Conservation (phyloP, 1,139 yeast genomes). For the Neolecta irregularis region DNA sequence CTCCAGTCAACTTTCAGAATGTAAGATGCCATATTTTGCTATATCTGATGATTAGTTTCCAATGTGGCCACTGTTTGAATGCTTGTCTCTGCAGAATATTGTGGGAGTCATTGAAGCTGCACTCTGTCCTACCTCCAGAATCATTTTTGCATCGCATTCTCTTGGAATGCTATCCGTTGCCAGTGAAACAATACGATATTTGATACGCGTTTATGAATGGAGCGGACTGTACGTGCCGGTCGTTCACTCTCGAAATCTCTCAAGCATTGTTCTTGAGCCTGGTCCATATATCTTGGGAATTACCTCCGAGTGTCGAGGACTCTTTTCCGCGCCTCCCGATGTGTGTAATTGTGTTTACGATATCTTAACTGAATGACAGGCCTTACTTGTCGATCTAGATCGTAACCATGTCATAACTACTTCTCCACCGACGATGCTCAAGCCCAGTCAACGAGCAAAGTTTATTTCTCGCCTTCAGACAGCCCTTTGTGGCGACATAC, state of each 20-base stretch:
- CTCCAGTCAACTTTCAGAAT: slow-evolving; percentile 7
- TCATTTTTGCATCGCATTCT: slow-evolving; percentile 6
- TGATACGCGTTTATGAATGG: slow-evolving; percentile 7
- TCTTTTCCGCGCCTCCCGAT: slow-evolving; percentile 7
- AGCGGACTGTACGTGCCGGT: slow-evolving; percentile 10
- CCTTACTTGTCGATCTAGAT: slow-evolving; percentile 9
- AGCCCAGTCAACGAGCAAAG: slow-evolving; percentile 7
- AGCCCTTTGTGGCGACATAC: slow-evolving; percentile 2
- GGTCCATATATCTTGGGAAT: slow-evolving; percentile 10
- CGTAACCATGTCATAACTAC: slow-evolving; percentile 5
- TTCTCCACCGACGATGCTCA: slow-evolving; percentile 7
- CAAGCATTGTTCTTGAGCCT: slow-evolving; percentile 5
- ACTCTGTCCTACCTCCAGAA: slow-evolving; percentile 7
- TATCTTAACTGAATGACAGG: too few species aligned
- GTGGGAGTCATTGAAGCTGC: slow-evolving; percentile 9
- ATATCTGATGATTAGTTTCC: too few species aligned
- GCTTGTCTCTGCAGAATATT: slow-evolving; percentile 8
- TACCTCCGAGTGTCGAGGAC: slow-evolving; percentile 7
- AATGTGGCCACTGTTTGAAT: slow-evolving; percentile 10
- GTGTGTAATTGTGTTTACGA: too few species aligned
- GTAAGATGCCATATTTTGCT: too few species aligned
- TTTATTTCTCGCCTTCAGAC: slow-evolving; percentile 4
- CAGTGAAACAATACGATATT: slow-evolving; percentile 7
- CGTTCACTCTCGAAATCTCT: slow-evolving; percentile 4
- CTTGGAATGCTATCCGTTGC: slow-evolving; percentile 9